These are phyloP conservation scores for Yarrowia sp. DNA, from an alignment of 805 yeast genomes.

Conservation along the genomic window DNA sequence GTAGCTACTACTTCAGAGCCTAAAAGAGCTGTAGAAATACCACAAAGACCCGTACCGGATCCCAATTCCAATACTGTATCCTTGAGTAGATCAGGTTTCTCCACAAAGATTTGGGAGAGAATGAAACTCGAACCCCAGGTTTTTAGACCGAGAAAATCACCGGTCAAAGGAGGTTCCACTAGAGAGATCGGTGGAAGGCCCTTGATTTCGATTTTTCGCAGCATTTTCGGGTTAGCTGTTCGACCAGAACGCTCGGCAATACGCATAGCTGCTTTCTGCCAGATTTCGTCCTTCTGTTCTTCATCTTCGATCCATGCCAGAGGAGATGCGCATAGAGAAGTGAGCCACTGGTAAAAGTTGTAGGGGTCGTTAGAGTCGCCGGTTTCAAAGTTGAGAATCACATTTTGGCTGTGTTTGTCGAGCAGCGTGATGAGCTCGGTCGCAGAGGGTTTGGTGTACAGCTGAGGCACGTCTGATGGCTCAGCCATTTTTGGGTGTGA, in stretches of 20 bases:
- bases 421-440: conserved; percentile 2
- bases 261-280: conserved; percentile 58
- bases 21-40: conserved; percentile 60
- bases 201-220: conserved; percentile 55
- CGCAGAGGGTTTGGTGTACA: conserved; percentile 10
- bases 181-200: conserved; percentile 42
- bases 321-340: conserved; percentile 36
- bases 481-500: neutral
- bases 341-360: conserved; percentile 38
- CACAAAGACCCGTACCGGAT: conserved; percentile 90
- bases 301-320: conserved; percentile 48
- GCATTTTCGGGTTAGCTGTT: conserved; percentile 72
- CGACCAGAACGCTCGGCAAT: conserved; percentile 83
- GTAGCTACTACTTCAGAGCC: conserved; percentile 58
- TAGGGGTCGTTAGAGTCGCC: conserved; percentile 12
- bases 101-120: conserved; percentile 53
- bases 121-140: conserved; percentile 94
- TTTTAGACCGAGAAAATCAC: conserved; percentile 84
- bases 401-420: conserved; percentile 6
- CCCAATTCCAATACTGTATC: conserved; percentile 65
- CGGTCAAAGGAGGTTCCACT: conserved; percentile 80
- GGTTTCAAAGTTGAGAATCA: conserved; percentile 9
- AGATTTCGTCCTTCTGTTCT: conserved; percentile 41
- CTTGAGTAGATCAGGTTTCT: conserved; percentile 27
- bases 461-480: neutral